Evolutionary conservation across 768 basidiomycete species (phyloP).

Genomic region (Hortiboletus campestris): DNA sequence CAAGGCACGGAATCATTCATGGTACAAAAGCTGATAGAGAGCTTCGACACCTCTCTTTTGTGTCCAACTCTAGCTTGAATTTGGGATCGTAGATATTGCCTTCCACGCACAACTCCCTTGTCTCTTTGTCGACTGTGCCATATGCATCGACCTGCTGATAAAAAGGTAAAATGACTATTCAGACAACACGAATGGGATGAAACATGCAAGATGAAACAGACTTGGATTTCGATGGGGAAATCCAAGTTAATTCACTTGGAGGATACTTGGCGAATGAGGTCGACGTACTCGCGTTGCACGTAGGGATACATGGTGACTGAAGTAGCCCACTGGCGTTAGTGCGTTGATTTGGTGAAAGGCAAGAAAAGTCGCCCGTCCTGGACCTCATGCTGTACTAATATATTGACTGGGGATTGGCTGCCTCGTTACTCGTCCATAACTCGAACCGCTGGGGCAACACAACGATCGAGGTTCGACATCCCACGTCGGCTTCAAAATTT

Average conservation of each 20-base stretch:
- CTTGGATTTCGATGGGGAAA: constrained; percentile 26
- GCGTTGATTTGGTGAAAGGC: too few relatives aligned
- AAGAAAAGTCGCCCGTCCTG: too few relatives aligned
- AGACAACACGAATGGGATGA: too few relatives aligned
- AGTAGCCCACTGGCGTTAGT: too few relatives aligned
- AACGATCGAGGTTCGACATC: too few relatives aligned
- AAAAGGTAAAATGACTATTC: background rate
- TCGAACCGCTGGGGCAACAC: too few relatives aligned
- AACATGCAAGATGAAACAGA: constrained; percentile 4
- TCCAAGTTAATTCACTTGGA: constrained; percentile 41
- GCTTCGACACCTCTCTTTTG: too few relatives aligned
- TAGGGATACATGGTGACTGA: constrained; percentile 2
- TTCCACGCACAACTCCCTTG: constrained; percentile 31
- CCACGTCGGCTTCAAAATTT: background rate
- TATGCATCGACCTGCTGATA: constrained; percentile 35
- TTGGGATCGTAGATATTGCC: constrained; percentile 35
- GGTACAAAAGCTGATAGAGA: too few relatives aligned
- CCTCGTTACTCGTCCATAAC: too few relatives aligned
- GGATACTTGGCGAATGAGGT: constrained; percentile 30
- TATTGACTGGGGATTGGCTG: too few relatives aligned
- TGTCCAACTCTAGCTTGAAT: constrained; percentile 19
- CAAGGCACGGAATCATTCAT: too few relatives aligned
- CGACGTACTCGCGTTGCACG: constrained; percentile 34
- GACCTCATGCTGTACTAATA: too few relatives aligned
- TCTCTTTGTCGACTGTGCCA: constrained; percentile 31